Conservation (phyloP, 2,329 filamentous ascomycete species). For the Diaporthe caulivora region DNA sequence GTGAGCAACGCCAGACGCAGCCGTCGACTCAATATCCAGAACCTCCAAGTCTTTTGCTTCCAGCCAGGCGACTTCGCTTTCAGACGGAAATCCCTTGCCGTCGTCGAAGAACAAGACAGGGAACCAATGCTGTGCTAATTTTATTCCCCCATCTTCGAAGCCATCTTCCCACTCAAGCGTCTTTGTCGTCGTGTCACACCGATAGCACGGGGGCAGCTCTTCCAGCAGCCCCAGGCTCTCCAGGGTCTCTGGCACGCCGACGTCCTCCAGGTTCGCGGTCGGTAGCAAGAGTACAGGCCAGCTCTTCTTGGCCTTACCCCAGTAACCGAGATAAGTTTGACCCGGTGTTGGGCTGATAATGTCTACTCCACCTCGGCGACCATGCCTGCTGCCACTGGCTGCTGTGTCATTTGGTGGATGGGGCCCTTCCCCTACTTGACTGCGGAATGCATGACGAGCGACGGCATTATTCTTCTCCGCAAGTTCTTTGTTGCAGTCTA, state of each 20-base stretch:
- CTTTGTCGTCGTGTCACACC: background rate
- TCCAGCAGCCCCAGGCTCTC: background rate
- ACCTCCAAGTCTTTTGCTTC: background rate
- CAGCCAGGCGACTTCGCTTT: background rate
- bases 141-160: conserved; percentile 16
- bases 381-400: conserved; percentile 1
- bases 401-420: background rate
- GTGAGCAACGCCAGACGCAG: background rate
- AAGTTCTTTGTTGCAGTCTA: background rate
- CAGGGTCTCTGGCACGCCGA: background rate
- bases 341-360: background rate
- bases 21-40: conserved; percentile 1
- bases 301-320: background rate
- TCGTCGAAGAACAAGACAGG: conserved; percentile 14
- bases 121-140: background rate
- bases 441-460: background rate
- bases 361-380: background rate
- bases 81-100: background rate
- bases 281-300: conserved; percentile 11
- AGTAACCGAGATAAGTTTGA: conserved; percentile 5
- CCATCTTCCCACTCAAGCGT: background rate
- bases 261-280: conserved; percentile 1
- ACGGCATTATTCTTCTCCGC: conserved; percentile 11
- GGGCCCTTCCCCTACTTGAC: background rate
- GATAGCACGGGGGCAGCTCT: background rate